phyloP scores from a whole-genome alignment of 148 eudicot species.

The Cornus controversa region DNA sequence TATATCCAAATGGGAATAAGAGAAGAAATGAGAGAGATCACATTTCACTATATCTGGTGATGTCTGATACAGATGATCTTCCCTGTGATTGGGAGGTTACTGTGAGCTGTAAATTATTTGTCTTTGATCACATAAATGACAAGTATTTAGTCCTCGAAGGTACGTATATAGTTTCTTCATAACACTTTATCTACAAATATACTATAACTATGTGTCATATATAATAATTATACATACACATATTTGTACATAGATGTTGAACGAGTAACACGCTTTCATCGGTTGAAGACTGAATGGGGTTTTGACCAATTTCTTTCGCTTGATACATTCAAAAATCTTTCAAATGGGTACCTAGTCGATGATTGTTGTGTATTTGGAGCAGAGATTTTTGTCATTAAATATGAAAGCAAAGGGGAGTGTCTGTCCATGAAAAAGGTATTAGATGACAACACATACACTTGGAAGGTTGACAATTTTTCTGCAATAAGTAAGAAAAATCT shows the following conservation, averaged over 20 bases:
- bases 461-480: constrained; percentile 1
- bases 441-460: neutral
- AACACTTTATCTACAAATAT: no score
- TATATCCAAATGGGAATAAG: constrained; percentile 13
- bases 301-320: neutral
- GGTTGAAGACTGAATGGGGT: constrained; percentile 5
- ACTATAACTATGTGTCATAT: no score
- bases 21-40: neutral
- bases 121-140: constrained; percentile 2
- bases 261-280: neutral
- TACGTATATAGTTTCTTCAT: neutral
- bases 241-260: neutral
- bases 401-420: no score
- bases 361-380: no score
- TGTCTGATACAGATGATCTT: neutral
- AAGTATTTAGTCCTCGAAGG: neutral
- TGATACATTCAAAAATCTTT: neutral
- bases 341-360: constrained; percentile 4
- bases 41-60: constrained; percentile 4
- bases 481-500: no score
- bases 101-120: constrained; percentile 11
- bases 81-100: constrained; percentile 12
- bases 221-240: no score
- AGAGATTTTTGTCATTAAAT: no score
- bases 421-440: no score